phyloP scores from a whole-genome alignment of 2,329 filamentous ascomycete genomes.

The Botryosphaeria dothidea region DNA sequence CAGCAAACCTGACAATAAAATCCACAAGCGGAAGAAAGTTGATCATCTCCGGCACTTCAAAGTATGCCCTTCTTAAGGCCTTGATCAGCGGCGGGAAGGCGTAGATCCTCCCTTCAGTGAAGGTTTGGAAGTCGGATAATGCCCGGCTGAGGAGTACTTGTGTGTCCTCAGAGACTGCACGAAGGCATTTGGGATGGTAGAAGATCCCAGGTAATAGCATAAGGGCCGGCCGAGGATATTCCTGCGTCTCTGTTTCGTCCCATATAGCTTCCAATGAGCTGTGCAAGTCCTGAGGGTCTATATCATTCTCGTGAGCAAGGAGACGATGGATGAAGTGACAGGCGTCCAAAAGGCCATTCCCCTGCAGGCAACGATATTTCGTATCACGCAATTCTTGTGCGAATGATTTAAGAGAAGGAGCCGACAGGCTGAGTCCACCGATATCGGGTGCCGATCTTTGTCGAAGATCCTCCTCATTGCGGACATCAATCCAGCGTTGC shows the following conservation, averaged over 20 bases:
- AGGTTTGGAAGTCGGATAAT: constrained; percentile 28
- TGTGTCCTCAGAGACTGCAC: constrained; percentile 19
- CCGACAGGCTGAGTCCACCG: background rate
- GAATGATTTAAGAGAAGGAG: constrained; percentile 27
- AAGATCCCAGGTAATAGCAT: constrained; percentile 39
- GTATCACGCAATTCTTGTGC: constrained; percentile 28
- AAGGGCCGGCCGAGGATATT: constrained; percentile 45
- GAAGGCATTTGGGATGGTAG: constrained; percentile 36
- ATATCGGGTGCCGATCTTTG: background rate
- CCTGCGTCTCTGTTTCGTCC: constrained; percentile 50
- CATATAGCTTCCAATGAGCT: constrained; percentile 40
- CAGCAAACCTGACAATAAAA: constrained; percentile 41
- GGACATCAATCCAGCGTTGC: constrained; percentile 20
- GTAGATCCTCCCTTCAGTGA: constrained; percentile 38
- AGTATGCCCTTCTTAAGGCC: constrained; percentile 34
- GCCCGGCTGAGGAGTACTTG: constrained; percentile 27
- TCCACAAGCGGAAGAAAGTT: constrained; percentile 39
- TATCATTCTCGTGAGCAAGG: constrained; percentile 19
- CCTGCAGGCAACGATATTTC: constrained; percentile 33
- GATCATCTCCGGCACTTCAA: constrained; percentile 30
- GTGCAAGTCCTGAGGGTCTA: constrained; percentile 25
- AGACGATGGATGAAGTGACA: constrained; percentile 28
- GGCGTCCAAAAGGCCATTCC: constrained; percentile 28
- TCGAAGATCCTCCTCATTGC: background rate
- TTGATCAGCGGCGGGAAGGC: constrained; percentile 32